Evolutionary conservation across 176 grass and related monocot genomes (phyloP), one percentile per base, ranked within the genome.

Genomic region (Saccharum officinarum): DNA sequence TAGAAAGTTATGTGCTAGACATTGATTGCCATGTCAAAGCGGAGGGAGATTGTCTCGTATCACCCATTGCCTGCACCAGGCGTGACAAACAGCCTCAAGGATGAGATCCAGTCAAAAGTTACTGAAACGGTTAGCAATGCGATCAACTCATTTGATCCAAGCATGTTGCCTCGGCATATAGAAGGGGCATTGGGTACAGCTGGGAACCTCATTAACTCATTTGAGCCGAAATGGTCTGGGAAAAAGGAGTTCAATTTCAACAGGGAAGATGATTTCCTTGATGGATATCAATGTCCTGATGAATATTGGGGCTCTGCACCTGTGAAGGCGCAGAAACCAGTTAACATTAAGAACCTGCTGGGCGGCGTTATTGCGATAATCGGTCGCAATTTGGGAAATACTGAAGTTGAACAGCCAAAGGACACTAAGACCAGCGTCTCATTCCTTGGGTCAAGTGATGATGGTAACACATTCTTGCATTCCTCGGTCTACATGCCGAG

Each of bases 401-500:
- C 44, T 64, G 88, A 36, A 14, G 37, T 30, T 85, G 75, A 82
- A 87, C 72, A 42, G 9, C 47, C 72, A 67, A 80, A 87, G 55
- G 68, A 50, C 15, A 23, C 87, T 16, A 98, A 79, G 37, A 86
- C 85, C 46, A 88, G 85, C 16, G 85, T 95, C 61, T 93, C 95
- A 54, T 98, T 98, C 78, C 81, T 98, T 36, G 89, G 89, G 20
- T 88, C 87, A 79, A 73, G 49, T 54, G 83, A 37, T 16, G 70
- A 95, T 85, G 92, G 95, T 9, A 85, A 92, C 41, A 88, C 83
- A 0, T 88, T 87, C 78, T 84, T 98, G 77, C 93, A 93, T 79
- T 85, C 87, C 23, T 98, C 95, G 33, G 92, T 98, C 26, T 98
- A 90, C 18, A 65, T 89, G 16, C 92, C 95, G 15, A 93, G 91